A percentile compares a stretch with the other conserved stretches of the same genome.
These are phyloP conservation scores for Rhamnella rubrinervis DNA, from an alignment of 331 rosid species.

Conservation along the genomic window DNA sequence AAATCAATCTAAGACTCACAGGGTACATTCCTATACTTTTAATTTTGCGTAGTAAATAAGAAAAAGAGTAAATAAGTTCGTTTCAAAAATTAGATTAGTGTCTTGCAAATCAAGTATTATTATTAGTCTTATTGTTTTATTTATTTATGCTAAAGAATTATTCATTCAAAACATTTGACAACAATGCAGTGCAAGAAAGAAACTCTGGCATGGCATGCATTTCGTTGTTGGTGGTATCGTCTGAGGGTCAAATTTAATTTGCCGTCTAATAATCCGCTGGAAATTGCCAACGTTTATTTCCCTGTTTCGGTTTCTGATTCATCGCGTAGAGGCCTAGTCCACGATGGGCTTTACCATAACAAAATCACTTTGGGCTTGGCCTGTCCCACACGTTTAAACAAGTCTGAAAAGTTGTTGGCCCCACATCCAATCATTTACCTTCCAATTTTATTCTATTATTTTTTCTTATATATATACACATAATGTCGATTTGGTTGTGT, in stretches of 20 bases:
- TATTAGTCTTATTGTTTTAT: too few species aligned
- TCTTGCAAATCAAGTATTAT: too few species aligned
- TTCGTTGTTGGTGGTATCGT: background rate
- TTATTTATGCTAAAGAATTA: too few species aligned
- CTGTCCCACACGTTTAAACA: slow-evolving; percentile 8
- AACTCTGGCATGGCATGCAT: background rate
- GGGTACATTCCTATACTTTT: too few species aligned
- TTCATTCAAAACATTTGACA: slow-evolving; percentile 16
- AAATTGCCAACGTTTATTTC: too few species aligned
- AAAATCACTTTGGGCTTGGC: background rate
- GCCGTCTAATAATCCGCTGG: background rate
- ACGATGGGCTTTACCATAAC: slow-evolving; percentile 21
- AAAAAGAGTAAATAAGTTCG: too few species aligned
- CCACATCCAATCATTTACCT: background rate
- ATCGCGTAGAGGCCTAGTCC: background rate
- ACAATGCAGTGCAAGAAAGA: slow-evolving; percentile 23
- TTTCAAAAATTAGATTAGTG: too few species aligned
- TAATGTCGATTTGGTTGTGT: too few species aligned
- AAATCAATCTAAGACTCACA: too few species aligned
- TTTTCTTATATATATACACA: too few species aligned
- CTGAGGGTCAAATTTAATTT: background rate
- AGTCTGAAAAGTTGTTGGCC: background rate
- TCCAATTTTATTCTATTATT: too few species aligned
- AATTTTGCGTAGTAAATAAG: too few species aligned
- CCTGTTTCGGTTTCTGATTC: background rate